These are phyloP conservation scores for Trifolium fragiferum DNA, from an alignment of 306 rosid species.

Conservation along the genomic window DNA sequence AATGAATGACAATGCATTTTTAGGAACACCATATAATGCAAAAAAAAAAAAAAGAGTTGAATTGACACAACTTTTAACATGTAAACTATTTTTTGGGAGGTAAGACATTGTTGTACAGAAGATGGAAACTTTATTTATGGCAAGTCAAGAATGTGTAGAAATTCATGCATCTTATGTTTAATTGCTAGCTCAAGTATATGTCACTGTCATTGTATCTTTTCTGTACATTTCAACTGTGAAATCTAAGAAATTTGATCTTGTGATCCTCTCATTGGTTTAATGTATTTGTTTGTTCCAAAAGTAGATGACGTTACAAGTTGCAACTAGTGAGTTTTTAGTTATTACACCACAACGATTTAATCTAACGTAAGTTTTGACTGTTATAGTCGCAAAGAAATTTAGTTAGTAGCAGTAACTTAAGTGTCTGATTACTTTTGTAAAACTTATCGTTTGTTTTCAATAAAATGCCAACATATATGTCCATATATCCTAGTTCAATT, in stretches of 20 bases:
- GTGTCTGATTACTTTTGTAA: too few species aligned
- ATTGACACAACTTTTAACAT: slow-evolving; percentile 35
- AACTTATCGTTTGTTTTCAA: too few species aligned
- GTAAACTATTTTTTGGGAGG: slow-evolving; percentile 44
- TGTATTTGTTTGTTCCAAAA: slow-evolving; percentile 14
- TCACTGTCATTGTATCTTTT: slow-evolving; percentile 45
- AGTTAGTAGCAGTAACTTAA: too few species aligned
- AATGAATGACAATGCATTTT: slow-evolving; percentile 53
- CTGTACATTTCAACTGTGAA: slow-evolving; percentile 49
- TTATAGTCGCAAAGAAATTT: too few species aligned
- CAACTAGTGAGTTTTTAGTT: background rate
- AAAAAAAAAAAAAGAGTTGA: slow-evolving; percentile 34
- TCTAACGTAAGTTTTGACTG: background rate
- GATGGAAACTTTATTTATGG: slow-evolving; percentile 48
- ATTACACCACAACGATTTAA: background rate
- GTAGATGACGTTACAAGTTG: slow-evolving; percentile 7
- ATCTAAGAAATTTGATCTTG: slow-evolving; percentile 47
- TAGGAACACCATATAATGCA: slow-evolving; percentile 50
- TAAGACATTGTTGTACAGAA: slow-evolving; percentile 62
- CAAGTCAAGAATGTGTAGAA: slow-evolving; percentile 45
- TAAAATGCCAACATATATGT: too few species aligned
- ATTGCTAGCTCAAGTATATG: slow-evolving; percentile 45
- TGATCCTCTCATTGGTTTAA: slow-evolving; percentile 8
- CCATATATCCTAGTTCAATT: too few species aligned
- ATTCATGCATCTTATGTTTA: slow-evolving; percentile 47